Evolutionary conservation across 495 filamentous ascomycete genomes (phyloP).

Genomic region (Xylaria curta): DNA sequence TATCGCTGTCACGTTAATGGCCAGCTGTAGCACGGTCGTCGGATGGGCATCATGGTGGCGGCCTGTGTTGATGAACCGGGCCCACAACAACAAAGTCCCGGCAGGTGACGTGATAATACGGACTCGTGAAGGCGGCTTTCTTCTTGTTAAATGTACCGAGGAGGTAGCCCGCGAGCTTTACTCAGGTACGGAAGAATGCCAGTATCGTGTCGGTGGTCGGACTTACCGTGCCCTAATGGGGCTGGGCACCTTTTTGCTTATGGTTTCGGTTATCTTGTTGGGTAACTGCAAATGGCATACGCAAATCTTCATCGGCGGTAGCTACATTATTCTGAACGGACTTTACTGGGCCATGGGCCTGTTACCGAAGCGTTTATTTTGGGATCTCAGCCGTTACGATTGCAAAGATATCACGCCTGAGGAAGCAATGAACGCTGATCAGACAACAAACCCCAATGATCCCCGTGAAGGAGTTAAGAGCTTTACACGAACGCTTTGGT

Average conservation of each 20-base stretch:
- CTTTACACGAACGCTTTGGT: conserved; percentile 64
- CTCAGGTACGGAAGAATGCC: conserved; percentile 62
- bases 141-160: conserved; percentile 67
- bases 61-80: conserved; percentile 57
- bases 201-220: conserved; percentile 53
- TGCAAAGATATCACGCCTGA: conserved; percentile 46
- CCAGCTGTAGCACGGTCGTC: conserved; percentile 55
- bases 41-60: conserved; percentile 63
- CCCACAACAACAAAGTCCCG: conserved; percentile 56
- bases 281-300: conserved; percentile 66
- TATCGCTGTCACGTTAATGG: conserved; percentile 53
- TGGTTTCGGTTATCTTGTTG: conserved; percentile 65
- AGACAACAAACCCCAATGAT: conserved; percentile 30
- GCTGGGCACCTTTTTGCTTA: conserved; percentile 64
- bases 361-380: conserved; percentile 52
- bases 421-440: conserved; percentile 43
- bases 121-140: conserved; percentile 65
- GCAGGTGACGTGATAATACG: conserved; percentile 66
- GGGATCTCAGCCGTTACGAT: conserved; percentile 57
- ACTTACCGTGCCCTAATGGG: conserved; percentile 61
- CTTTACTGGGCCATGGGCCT: conserved; percentile 64
- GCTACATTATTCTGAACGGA: conserved; percentile 66
- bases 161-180: conserved; percentile 70
- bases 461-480: conserved; percentile 46
- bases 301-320: conserved; percentile 62